Conservation (phyloP, 352 stramenopile species). For the Phytopythium ostracodes region DNA sequence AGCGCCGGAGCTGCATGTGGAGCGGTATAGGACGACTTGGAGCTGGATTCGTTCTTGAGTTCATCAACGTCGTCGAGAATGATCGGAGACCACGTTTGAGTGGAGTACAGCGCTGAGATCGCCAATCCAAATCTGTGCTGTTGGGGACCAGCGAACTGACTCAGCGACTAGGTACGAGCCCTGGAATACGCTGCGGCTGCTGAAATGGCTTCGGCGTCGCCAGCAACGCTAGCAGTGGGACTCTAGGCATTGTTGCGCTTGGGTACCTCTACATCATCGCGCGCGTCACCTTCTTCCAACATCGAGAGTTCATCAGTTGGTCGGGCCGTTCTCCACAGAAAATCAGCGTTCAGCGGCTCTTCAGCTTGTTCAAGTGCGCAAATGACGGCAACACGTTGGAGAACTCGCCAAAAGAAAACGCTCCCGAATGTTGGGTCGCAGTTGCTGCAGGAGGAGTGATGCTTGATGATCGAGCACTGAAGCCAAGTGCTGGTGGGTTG, state of each 20-base stretch:
- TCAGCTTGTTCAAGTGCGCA: background rate
- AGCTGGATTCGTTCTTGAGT: background rate
- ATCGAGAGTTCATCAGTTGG: background rate
- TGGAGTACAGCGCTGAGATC: background rate
- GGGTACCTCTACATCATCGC: slow-evolving; percentile 1
- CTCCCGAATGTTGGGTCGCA: background rate
- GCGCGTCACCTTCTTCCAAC: background rate
- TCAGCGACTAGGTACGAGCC: background rate
- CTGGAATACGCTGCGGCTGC: background rate
- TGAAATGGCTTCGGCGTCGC: background rate
- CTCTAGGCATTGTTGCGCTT: background rate
- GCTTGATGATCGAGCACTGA: too few species aligned
- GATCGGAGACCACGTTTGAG: background rate
- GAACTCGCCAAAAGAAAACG: background rate
- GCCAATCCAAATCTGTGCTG: background rate
- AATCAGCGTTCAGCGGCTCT: background rate
- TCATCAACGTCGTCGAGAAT: background rate
- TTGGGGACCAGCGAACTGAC: background rate
- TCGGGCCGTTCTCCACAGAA: background rate
- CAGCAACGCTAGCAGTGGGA: background rate
- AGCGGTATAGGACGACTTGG: background rate
- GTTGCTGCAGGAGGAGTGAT: background rate
- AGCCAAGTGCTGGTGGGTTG: background rate
- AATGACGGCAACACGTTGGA: background rate
- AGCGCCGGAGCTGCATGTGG: background rate